Percentiles rank a stretch among this genome's conserved stretches.
Evolutionary conservation across 1,139 yeast species (phyloP).

Genomic region (Trichomonascaceae sp.): DNA sequence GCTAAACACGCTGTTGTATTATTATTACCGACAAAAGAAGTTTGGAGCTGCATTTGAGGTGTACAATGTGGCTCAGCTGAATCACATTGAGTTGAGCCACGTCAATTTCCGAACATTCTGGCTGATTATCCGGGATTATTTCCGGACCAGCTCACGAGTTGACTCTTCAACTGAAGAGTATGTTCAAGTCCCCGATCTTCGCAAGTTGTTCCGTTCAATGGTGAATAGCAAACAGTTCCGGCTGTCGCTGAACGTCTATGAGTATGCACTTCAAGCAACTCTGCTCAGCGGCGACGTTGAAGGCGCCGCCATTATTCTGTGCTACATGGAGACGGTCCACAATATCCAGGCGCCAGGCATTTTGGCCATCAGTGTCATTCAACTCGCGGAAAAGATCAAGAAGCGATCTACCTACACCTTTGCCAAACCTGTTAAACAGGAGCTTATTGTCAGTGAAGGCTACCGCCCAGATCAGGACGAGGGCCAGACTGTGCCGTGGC

Average conservation of each 20-base stretch:
- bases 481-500: slow-evolving; percentile 7
- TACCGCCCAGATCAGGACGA: slow-evolving; percentile 5
- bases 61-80: slow-evolving; percentile 3
- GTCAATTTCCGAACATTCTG: slow-evolving; percentile 14
- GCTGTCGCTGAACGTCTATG: slow-evolving; percentile 14
- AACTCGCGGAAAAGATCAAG: slow-evolving; percentile 10
- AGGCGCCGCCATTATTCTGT: slow-evolving; percentile 13
- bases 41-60: slow-evolving; percentile 11
- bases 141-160: slow-evolving; percentile 3
- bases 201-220: slow-evolving; percentile 11
- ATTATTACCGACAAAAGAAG: slow-evolving; percentile 12
- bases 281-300: slow-evolving; percentile 12
- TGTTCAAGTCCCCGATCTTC: slow-evolving; percentile 5
- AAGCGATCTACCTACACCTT: slow-evolving; percentile 6
- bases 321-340: slow-evolving; percentile 13
- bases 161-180: background rate
- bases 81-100: slow-evolving; percentile 7
- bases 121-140: slow-evolving; percentile 16
- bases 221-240: slow-evolving; percentile 9
- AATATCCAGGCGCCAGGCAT: slow-evolving; percentile 11
- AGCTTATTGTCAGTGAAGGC: slow-evolving; percentile 9
- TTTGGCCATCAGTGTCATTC: slow-evolving; percentile 10
- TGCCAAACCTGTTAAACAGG: slow-evolving; percentile 8
- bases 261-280: slow-evolving; percentile 15
- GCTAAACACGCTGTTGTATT: slow-evolving; percentile 12